These are phyloP conservation scores for Rhizoclosmatium hyalinum DNA, from an alignment of 371 early-diverging fungal species.

Conservation along the genomic window DNA sequence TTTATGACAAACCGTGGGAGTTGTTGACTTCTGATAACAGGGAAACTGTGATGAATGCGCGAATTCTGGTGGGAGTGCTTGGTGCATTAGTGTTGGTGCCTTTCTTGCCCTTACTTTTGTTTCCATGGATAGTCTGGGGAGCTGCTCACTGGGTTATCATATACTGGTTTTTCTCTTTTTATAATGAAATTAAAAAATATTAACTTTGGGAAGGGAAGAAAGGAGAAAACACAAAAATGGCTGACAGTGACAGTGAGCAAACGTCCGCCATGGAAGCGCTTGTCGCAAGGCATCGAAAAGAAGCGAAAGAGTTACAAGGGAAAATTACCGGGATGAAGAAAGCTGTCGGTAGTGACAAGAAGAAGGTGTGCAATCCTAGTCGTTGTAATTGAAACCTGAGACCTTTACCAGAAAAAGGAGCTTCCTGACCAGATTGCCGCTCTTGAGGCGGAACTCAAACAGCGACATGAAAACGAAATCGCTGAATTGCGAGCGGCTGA, in stretches of 20 bases:
- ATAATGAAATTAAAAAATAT: no score
- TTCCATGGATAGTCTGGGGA: neutral
- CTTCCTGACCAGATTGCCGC: slow-evolving; percentile 70
- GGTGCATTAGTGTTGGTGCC: neutral
- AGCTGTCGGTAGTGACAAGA: slow-evolving; percentile 77
- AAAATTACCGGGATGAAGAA: slow-evolving; percentile 78
- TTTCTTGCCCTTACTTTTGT: neutral
- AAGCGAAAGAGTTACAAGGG: slow-evolving; percentile 74
- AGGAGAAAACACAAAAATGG: slow-evolving; percentile 2
- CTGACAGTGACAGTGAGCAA: no score
- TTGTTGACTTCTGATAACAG: no score
- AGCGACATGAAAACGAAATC: slow-evolving; percentile 74
- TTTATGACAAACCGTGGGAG: no score
- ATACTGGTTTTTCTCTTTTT: no score
- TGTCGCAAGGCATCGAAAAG: slow-evolving; percentile 75
- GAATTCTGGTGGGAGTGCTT: no score
- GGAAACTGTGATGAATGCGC: no score
- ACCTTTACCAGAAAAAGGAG: slow-evolving; percentile 76
- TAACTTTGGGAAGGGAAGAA: neutral
- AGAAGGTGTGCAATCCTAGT: slow-evolving; percentile 42
- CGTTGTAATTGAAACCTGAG: neutral
- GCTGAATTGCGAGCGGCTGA: slow-evolving; percentile 36
- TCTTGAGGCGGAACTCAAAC: slow-evolving; percentile 71
- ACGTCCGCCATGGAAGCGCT: slow-evolving; percentile 35
- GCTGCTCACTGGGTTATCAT: no score